Percentiles rank a stretch among this genome's conserved stretches.
These are phyloP conservation scores for Kurtzmaniella fragi DNA, from an alignment of 805 yeast genomes.

Conservation along the genomic window DNA sequence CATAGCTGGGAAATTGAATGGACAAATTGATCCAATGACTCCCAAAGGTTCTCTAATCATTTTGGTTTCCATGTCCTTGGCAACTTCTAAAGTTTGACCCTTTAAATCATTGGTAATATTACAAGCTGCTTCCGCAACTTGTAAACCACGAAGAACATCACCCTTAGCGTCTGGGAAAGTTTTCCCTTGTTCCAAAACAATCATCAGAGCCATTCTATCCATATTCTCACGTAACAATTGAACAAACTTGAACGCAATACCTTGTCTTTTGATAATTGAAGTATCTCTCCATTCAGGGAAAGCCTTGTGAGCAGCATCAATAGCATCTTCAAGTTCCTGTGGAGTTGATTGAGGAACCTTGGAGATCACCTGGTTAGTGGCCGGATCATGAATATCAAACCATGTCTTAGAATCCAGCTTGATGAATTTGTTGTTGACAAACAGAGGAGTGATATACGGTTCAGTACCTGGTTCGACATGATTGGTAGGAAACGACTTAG, in stretches of 20 bases:
- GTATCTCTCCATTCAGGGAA: conserved; percentile 53
- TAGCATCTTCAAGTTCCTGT: conserved; percentile 60
- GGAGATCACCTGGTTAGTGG: conserved; percentile 61
- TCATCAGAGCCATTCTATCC: conserved; percentile 60
- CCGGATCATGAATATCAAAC: conserved; percentile 74
- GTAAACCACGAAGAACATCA: conserved; percentile 68
- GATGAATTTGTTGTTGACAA: conserved; percentile 47
- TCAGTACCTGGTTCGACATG: conserved; percentile 31
- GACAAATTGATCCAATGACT: conserved; percentile 72
- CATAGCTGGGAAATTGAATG: conserved; percentile 84
- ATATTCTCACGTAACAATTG: conserved; percentile 58
- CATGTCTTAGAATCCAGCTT: conserved; percentile 47
- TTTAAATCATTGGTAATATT: conserved; percentile 58
- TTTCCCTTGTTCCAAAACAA: conserved; percentile 55
- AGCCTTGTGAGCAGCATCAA: conserved; percentile 59
- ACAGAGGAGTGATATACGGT: conserved; percentile 48
- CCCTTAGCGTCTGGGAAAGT: conserved; percentile 72
- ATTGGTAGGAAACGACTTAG: conserved; percentile 34
- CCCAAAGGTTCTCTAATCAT: conserved; percentile 75
- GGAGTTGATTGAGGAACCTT: conserved; percentile 70
- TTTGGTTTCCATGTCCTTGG: conserved; percentile 71
- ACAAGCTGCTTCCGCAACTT: conserved; percentile 74
- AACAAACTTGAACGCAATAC: conserved; percentile 64
- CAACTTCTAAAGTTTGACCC: conserved; percentile 62
- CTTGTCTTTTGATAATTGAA: conserved; percentile 63